Percentiles rank a stretch among this genome's conserved stretches.
phyloP scores from a whole-genome alignment of 768 basidiomycete genomes.

The Rhodosporidiobolus sp. region DNA sequence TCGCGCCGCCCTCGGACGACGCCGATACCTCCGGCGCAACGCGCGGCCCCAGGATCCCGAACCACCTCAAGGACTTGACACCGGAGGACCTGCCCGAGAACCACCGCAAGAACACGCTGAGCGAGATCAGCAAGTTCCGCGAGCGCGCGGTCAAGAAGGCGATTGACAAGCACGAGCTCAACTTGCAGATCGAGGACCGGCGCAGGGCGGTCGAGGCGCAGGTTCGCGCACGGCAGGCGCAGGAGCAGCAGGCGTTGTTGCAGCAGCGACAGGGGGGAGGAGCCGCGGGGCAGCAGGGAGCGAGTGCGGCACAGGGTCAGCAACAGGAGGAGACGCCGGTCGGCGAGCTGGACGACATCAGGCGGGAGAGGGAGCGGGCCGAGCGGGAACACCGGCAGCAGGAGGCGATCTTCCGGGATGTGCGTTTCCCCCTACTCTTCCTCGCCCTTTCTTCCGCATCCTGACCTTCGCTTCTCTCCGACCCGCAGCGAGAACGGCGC shows the following conservation, averaged over 20 bases:
- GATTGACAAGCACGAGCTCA: slow-evolving; percentile 68
- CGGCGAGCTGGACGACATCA: slow-evolving; percentile 58
- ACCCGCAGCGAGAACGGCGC: slow-evolving; percentile 76
- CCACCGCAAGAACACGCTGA: slow-evolving; percentile 83
- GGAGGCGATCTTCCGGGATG: slow-evolving; percentile 80
- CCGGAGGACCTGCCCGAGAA: slow-evolving; percentile 94
- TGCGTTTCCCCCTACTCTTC: slow-evolving; percentile 52
- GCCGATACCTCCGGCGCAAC: slow-evolving; percentile 4
- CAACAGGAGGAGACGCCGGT: slow-evolving; percentile 48
- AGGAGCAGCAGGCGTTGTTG: slow-evolving; percentile 51
- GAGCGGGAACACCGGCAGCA: slow-evolving; percentile 80
- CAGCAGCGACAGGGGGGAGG: slow-evolving; percentile 54
- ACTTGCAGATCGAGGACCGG: slow-evolving; percentile 51
- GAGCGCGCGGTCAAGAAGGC: slow-evolving; percentile 89
- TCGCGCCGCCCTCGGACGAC: background rate
- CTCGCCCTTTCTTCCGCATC: too few relatives aligned
- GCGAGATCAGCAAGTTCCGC: slow-evolving; percentile 93
- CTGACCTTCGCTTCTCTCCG: too few relatives aligned
- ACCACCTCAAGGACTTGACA: slow-evolving; percentile 87
- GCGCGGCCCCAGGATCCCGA: slow-evolving; percentile 56
- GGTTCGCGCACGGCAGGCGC: slow-evolving; percentile 56
- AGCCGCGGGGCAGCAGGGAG: slow-evolving; percentile 70
- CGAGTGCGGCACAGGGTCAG: slow-evolving; percentile 73
- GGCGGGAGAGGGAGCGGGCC: slow-evolving; percentile 73
- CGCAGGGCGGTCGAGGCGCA: slow-evolving; percentile 42